Conservation (phyloP, 2,329 filamentous ascomycete genomes). For the Venturia carpophila region DNA sequence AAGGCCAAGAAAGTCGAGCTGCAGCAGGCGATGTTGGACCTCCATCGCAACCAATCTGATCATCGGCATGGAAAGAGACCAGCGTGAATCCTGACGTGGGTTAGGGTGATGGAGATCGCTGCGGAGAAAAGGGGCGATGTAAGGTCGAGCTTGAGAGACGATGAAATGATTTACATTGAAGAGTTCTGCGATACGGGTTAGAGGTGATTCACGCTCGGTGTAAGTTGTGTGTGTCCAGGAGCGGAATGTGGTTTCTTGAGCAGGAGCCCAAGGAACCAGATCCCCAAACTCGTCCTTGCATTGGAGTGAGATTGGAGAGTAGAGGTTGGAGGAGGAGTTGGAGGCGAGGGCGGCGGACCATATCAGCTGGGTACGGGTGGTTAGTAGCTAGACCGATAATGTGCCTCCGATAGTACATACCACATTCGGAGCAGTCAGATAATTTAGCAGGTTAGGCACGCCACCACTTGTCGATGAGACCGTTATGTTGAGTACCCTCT, state of each 20-base stretch:
- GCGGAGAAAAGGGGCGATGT: slow-evolving; percentile 76
- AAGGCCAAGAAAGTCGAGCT: slow-evolving; percentile 69
- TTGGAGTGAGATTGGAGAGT: slow-evolving; percentile 59
- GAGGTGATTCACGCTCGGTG: slow-evolving; percentile 42
- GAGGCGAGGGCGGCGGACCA: slow-evolving; percentile 73
- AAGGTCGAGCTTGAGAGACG: slow-evolving; percentile 83
- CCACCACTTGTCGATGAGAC: slow-evolving; percentile 69
- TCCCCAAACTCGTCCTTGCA: slow-evolving; percentile 69
- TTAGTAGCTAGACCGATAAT: slow-evolving; percentile 16
- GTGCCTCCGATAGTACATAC: slow-evolving; percentile 45
- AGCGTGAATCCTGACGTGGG: slow-evolving; percentile 51
- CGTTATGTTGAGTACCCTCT: slow-evolving; percentile 84
- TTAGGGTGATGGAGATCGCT: slow-evolving; percentile 70
- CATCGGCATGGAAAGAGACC: slow-evolving; percentile 42
- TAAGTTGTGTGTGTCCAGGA: slow-evolving; percentile 58
- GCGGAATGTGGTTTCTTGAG: slow-evolving; percentile 53
- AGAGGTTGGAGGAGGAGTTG: slow-evolving; percentile 59
- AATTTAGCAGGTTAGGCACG: slow-evolving; percentile 79
- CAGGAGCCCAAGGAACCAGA: slow-evolving; percentile 65
- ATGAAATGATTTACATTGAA: slow-evolving; percentile 97
- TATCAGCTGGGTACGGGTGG: slow-evolving; percentile 50
- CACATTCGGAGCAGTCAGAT: slow-evolving; percentile 87
- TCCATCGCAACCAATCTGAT: slow-evolving; percentile 63
- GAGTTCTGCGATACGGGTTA: slow-evolving; percentile 67
- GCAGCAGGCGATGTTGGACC: slow-evolving; percentile 69